Percentiles rank a stretch among this genome's conserved stretches.
Evolutionary conservation across 345 rosid genomes (phyloP).

Genomic region (Melastoma malabathricum): DNA sequence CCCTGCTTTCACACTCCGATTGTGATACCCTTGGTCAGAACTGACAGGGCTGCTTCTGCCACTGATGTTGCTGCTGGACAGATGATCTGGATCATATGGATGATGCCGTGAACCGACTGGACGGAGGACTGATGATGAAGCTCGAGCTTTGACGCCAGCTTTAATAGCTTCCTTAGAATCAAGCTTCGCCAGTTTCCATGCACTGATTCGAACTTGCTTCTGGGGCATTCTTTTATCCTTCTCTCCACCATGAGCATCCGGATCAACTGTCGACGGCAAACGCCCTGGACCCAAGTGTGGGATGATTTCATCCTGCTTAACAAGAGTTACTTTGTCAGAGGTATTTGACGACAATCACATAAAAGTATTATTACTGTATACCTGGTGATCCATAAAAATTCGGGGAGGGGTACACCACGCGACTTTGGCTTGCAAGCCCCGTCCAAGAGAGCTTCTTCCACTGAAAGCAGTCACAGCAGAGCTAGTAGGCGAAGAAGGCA

Average conservation of each 20-base stretch:
- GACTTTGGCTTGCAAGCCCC: conserved; percentile 68
- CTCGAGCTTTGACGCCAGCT: conserved; percentile 85
- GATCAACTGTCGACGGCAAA: conserved; percentile 66
- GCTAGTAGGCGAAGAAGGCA: conserved; percentile 68
- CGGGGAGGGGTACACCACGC: conserved; percentile 97
- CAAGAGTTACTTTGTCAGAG: background rate
- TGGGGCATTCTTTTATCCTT: conserved; percentile 48
- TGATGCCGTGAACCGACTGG: conserved; percentile 46
- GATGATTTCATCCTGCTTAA: conserved; percentile 71
- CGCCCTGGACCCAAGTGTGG: conserved; percentile 82
- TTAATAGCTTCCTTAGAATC: conserved; percentile 68
- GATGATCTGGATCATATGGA: conserved; percentile 37
- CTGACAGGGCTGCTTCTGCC: conserved; percentile 68
- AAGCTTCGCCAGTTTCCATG: conserved; percentile 84
- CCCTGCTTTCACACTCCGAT: conserved; percentile 22
- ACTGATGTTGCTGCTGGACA: conserved; percentile 53
- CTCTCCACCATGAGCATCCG: conserved; percentile 36
- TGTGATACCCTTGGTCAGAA: conserved; percentile 31
- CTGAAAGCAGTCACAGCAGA: conserved; percentile 81
- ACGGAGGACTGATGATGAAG: conserved; percentile 76
- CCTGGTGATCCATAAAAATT: conserved; percentile 93
- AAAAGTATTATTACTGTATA: conserved; percentile 3
- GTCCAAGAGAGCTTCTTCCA: conserved; percentile 83
- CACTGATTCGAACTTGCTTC: conserved; percentile 74
- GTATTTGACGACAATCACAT: too few species aligned